Conservation (phyloP, 495 filamentous ascomycete genomes). For the Aspergillus leporis region DNA sequence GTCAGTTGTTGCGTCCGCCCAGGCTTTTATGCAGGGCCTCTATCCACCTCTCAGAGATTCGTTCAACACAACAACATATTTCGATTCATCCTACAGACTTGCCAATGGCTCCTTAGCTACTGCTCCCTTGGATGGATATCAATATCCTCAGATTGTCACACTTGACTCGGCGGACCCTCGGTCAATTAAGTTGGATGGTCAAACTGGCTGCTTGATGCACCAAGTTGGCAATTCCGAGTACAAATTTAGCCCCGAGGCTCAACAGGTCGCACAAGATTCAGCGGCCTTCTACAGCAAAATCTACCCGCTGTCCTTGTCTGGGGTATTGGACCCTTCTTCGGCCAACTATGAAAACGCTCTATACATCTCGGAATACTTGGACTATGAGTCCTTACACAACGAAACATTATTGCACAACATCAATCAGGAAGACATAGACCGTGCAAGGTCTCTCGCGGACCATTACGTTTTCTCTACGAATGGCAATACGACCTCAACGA, state of each 20-base stretch:
- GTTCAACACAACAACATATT: conserved; percentile 41
- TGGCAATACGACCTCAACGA: conserved; percentile 55
- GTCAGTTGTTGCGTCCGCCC: conserved; percentile 58
- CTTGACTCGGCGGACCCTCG: conserved; percentile 50
- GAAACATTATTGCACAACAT: conserved; percentile 57
- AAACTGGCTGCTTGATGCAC: conserved; percentile 53
- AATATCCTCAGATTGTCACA: conserved; percentile 65
- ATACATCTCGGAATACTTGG: conserved; percentile 69
- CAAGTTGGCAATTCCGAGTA: conserved; percentile 39
- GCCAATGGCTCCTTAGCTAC: conserved; percentile 59
- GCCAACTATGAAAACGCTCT: conserved; percentile 58
- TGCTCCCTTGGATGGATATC: conserved; percentile 69
- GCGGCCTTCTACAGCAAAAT: conserved; percentile 54
- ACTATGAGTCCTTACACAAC: conserved; percentile 76
- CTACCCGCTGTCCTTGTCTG: conserved; percentile 35
- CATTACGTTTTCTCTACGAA: conserved; percentile 64
- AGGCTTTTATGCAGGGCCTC: conserved; percentile 78
- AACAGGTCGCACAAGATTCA: conserved; percentile 35
- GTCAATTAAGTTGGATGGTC: conserved; percentile 60
- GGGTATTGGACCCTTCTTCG: conserved; percentile 32
- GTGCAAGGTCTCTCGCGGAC: conserved; percentile 66
- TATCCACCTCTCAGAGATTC: conserved; percentile 65
- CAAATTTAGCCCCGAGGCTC: conserved; percentile 36
- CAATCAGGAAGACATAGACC: conserved; percentile 47
- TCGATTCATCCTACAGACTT: conserved; percentile 40